These are phyloP conservation scores for Pichia membranifaciens DNA, from an alignment of 805 yeast species.

Conservation along the genomic window DNA sequence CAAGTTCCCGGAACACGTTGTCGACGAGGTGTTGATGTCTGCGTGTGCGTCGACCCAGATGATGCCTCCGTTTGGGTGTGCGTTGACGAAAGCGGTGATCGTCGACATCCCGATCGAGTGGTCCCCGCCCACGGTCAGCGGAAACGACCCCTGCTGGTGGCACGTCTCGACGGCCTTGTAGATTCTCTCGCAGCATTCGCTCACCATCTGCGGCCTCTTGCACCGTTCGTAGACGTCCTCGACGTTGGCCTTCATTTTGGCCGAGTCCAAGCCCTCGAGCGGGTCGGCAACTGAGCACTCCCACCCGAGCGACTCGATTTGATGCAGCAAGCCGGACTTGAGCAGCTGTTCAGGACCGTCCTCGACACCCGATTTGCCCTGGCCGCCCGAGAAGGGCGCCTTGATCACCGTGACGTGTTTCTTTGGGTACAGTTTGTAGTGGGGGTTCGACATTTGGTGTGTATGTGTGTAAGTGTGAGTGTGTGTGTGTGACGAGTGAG, in stretches of 20 bases:
- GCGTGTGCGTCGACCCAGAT: slow-evolving; percentile 99
- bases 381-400: slow-evolving; percentile 97
- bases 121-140: slow-evolving; percentile 92
- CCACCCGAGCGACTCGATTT: slow-evolving; percentile 73
- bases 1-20: slow-evolving; percentile 82
- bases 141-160: slow-evolving; percentile 47
- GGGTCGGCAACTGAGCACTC: slow-evolving; percentile 47
- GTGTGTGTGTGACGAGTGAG: too few relatives aligned
- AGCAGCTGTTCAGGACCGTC: slow-evolving; percentile 82
- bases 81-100: slow-evolving; percentile 71
- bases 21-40: slow-evolving; percentile 83
- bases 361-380: slow-evolving; percentile 90
- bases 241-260: slow-evolving; percentile 34
- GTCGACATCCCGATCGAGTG: slow-evolving; percentile 96
- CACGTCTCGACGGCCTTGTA: slow-evolving; percentile 53
- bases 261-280: slow-evolving; percentile 42
- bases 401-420: slow-evolving; percentile 63
- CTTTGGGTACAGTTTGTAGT: slow-evolving; percentile 49
- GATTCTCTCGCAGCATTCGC: slow-evolving; percentile 61
- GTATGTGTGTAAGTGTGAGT: neutral
- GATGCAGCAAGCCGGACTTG: slow-evolving; percentile 61
- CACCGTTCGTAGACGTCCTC: slow-evolving; percentile 49
- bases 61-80: slow-evolving; percentile 81
- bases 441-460: slow-evolving; percentile 9
- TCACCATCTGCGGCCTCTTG: slow-evolving; percentile 74